These are phyloP conservation scores for Pharnaceum exiguum DNA, from an alignment of 148 eudicot species.

Conservation along the genomic window DNA sequence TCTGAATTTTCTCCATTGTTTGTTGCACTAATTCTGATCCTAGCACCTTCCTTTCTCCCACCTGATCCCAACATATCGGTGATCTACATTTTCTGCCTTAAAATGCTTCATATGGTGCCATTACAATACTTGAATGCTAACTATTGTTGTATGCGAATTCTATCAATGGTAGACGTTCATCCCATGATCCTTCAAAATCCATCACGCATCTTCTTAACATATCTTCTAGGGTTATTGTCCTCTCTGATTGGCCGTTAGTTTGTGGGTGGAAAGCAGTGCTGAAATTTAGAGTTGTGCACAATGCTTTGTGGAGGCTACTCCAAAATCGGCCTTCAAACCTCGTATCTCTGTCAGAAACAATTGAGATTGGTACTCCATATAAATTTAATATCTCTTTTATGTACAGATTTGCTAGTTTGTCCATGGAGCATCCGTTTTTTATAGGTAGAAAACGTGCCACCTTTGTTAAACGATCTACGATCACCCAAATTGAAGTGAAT, in stretches of 20 bases:
- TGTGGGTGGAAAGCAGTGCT: neutral
- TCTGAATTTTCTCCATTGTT: neutral
- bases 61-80: neutral
- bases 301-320: neutral
- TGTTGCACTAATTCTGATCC: neutral
- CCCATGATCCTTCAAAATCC: neutral
- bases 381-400: no score
- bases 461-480: neutral
- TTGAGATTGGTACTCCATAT: neutral
- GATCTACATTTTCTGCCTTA: neutral
- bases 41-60: neutral
- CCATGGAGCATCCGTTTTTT: neutral
- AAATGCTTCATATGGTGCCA: neutral
- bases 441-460: neutral
- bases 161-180: neutral
- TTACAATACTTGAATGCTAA: neutral
- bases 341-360: neutral
- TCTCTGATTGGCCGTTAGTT: neutral
- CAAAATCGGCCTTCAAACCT: neutral
- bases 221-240: neutral
- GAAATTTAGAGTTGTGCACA: neutral
- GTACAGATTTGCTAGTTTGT: no score
- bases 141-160: neutral
- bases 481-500: neutral
- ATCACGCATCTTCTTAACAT: neutral